Evolutionary conservation across 2,329 filamentous ascomycete genomes (phyloP), one percentile per base, ranked within the genome.

Genomic region (Cercospora sp.): DNA sequence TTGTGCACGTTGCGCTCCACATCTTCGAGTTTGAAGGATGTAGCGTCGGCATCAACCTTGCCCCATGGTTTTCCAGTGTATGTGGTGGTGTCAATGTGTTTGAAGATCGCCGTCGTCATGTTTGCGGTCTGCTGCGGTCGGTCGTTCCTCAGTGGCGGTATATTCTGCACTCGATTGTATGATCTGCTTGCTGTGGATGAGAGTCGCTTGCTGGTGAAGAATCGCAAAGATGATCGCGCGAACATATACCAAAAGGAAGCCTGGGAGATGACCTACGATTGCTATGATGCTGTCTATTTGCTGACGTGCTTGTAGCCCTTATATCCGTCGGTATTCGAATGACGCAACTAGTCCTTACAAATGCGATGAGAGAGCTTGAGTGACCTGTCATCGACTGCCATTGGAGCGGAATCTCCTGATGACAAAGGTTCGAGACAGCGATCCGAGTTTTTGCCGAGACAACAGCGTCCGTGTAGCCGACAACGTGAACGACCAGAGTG

Each of bases 21-120:
- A 36, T 83, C 80, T 36, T 77, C 78, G 13, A 85, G 78, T 23
- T 77, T 77, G 79, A 84, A 90, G 5, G 86, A 88, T n/a, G 79
- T 79, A 16, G 82, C 84, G 51, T 85, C 84, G 0, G 83, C 84
- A 75, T 91, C 89, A 45, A 91, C 89, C 73, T 91, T 91, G 72
- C 80, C 76, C 88, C 88, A 91, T 1, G 88, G 86, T 75, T 88
- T 88, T 64, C 76, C 75, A 18, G 70, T 67, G 66, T 77, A 71
- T 79, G 84, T 83, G 16, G 81, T 73, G 1, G 83, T 80, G 75
- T 90, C 88, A 70, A 90, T 87, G 78, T 90, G 87, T 68, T 84
- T 84, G 80, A 90, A 89, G 2, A 74, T 78, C 42, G 83, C 82
- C 20, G 84, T 86, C n/a, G 86, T 88, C 86, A 88, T 88, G 45